These are phyloP conservation scores for Uncinocarpus reesii DNA, from an alignment of 2,329 filamentous ascomycete genomes.

Conservation along the genomic window DNA sequence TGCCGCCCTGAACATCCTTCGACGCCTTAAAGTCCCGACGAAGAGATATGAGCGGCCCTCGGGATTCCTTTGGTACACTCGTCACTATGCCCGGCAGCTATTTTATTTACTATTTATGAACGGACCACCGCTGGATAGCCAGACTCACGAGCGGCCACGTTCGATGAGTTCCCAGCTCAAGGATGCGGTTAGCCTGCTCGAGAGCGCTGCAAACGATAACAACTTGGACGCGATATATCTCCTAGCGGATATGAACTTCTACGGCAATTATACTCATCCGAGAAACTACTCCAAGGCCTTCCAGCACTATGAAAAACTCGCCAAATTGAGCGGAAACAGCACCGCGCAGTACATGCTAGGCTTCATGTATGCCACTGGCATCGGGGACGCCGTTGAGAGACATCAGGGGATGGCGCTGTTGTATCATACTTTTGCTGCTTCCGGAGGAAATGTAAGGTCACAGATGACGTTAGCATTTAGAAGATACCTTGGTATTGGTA, in stretches of 20 bases:
- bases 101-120: constrained; percentile 58
- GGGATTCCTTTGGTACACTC: constrained; percentile 47
- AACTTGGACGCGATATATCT: constrained; percentile 74
- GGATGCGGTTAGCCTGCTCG: constrained; percentile 49
- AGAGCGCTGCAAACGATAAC: constrained; percentile 46
- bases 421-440: constrained; percentile 88
- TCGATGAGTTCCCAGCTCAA: constrained; percentile 37
- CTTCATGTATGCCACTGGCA: constrained; percentile 87
- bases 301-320: constrained; percentile 67
- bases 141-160: constrained; percentile 30
- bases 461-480: constrained; percentile 91
- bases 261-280: constrained; percentile 84
- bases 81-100: constrained; percentile 52
- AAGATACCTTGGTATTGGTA: constrained; percentile 74
- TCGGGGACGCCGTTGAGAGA: constrained; percentile 67
- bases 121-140: constrained; percentile 41
- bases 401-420: constrained; percentile 87
- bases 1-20: constrained; percentile 17
- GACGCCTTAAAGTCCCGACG: constrained; percentile 12
- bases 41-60: constrained; percentile 40
- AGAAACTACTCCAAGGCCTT: constrained; percentile 72
- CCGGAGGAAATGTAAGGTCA: constrained; percentile 69
- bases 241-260: constrained; percentile 90
- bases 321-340: constrained; percentile 67
- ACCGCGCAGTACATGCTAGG: constrained; percentile 94